Conservation (phyloP, 495 filamentous ascomycete species). For the Poronia punctata region DNA sequence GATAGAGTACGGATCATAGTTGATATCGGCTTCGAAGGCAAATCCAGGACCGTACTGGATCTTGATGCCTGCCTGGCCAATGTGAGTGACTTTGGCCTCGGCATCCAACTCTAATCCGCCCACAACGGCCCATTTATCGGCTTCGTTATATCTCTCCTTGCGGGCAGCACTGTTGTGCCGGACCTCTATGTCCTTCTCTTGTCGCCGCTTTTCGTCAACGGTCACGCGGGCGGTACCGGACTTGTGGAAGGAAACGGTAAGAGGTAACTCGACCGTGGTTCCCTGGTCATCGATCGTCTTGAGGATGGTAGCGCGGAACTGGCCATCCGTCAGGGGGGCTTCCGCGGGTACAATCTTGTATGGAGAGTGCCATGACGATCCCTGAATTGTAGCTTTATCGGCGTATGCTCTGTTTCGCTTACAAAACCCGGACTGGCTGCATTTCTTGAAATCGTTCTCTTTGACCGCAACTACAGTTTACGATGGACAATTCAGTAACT, state of each 20-base stretch:
- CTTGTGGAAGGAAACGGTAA: constrained; percentile 80
- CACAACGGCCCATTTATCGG: constrained; percentile 78
- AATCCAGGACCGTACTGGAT: constrained; percentile 74
- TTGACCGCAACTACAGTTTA: constrained; percentile 70
- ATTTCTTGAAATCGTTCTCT: constrained; percentile 94
- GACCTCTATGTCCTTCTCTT: constrained; percentile 82
- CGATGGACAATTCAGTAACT: constrained; percentile 3
- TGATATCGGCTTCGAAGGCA: constrained; percentile 72
- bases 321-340: constrained; percentile 68
- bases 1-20: constrained; percentile 71
- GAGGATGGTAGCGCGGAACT: constrained; percentile 68
- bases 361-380: constrained; percentile 67
- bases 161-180: constrained; percentile 74
- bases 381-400: constrained; percentile 58
- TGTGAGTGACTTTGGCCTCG: constrained; percentile 50
- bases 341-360: constrained; percentile 69
- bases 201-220: constrained; percentile 82
- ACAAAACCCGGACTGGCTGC: constrained; percentile 91
- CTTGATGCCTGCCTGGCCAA: constrained; percentile 60
- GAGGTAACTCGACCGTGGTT: constrained; percentile 66
- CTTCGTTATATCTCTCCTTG: constrained; percentile 92
- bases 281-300: constrained; percentile 60
- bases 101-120: constrained; percentile 66
- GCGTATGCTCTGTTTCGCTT: constrained; percentile 87
- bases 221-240: constrained; percentile 81